Percentiles rank a stretch among this genome's conserved stretches.
Conservation (phyloP, 2,329 filamentous ascomycete genomes). For the Sclerotinia glacialis region DNA sequence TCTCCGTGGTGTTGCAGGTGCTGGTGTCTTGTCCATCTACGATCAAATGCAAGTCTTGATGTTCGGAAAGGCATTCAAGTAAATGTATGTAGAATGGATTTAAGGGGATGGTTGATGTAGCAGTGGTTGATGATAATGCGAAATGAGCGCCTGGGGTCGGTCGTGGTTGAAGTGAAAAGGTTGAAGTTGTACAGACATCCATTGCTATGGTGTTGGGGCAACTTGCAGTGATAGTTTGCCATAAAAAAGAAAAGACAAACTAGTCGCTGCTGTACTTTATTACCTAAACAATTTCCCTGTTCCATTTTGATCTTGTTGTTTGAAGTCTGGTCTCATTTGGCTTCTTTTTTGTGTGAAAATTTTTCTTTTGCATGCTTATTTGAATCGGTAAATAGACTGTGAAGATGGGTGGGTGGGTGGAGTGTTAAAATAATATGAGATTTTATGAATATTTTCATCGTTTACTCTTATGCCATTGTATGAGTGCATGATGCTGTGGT, state of each 20-base stretch:
- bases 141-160: constrained; percentile 26
- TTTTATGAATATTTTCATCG: background rate
- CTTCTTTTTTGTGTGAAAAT: background rate
- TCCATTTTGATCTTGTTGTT: constrained; percentile 34
- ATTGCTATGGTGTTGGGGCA: constrained; percentile 41
- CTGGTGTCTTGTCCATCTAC: constrained; percentile 99
- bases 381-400: constrained; percentile 13
- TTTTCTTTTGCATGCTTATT: background rate
- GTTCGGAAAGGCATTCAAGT: constrained; percentile 99
- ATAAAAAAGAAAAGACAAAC: constrained; percentile 25
- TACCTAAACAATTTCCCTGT: constrained; percentile 41
- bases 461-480: background rate
- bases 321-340: background rate
- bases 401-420: constrained; percentile 1
- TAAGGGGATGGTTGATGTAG: constrained; percentile 3
- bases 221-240: constrained; percentile 36
- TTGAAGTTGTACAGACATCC: constrained; percentile 39
- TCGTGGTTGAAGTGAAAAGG: constrained; percentile 32
- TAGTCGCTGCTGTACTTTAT: constrained; percentile 42
- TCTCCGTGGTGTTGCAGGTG: constrained; percentile 99
- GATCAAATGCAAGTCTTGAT: constrained; percentile 98
- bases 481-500: too few species aligned
- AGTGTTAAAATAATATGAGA: background rate
- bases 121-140: constrained; percentile 21
- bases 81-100: constrained; percentile 38